These are phyloP conservation scores for Tetradesmus lagerheimii DNA, from an alignment of 139 green algal genomes.

Conservation along the genomic window DNA sequence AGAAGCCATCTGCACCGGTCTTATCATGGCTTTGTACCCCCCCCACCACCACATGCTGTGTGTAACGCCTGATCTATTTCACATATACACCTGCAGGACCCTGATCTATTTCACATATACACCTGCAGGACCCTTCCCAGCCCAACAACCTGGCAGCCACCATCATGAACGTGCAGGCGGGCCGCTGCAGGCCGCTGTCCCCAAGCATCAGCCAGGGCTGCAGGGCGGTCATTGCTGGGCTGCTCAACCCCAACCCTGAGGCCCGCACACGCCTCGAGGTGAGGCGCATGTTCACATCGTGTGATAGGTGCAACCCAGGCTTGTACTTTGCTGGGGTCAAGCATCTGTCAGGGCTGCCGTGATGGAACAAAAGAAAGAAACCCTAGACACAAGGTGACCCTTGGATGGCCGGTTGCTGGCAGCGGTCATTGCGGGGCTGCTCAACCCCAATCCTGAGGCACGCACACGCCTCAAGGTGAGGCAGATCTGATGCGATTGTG, in stretches of 20 bases:
- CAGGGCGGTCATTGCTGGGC: slow-evolving; percentile 39
- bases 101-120: too few relatives aligned
- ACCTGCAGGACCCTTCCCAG: slow-evolving; percentile 72
- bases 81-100: too few relatives aligned
- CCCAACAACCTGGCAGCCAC: slow-evolving; percentile 74
- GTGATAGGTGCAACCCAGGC: too few relatives aligned
- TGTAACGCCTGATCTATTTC: too few relatives aligned
- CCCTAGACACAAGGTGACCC: too few relatives aligned
- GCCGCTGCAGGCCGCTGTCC: slow-evolving; percentile 63
- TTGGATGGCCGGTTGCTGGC: too few relatives aligned
- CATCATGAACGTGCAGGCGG: slow-evolving; percentile 71
- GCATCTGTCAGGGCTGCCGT: not conserved
- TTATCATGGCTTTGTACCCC: too few relatives aligned
- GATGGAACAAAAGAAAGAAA: too few relatives aligned
- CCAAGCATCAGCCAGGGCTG: slow-evolving; percentile 46
- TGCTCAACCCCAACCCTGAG: slow-evolving; percentile 53
- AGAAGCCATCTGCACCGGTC: too few relatives aligned
- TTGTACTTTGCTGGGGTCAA: not conserved
- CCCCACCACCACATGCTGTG: too few relatives aligned
- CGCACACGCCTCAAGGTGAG: slow-evolving; percentile 49
- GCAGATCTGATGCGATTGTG: too few relatives aligned
- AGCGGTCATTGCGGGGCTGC: slow-evolving; percentile 45
- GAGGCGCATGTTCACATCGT: not conserved
- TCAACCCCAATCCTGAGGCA: slow-evolving; percentile 42
- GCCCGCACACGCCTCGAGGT: slow-evolving; percentile 49